A percentile compares a stretch with the other conserved stretches of the same genome.
Conservation (phyloP, 2,329 filamentous ascomycete genomes). For the Zalaria sp. region DNA sequence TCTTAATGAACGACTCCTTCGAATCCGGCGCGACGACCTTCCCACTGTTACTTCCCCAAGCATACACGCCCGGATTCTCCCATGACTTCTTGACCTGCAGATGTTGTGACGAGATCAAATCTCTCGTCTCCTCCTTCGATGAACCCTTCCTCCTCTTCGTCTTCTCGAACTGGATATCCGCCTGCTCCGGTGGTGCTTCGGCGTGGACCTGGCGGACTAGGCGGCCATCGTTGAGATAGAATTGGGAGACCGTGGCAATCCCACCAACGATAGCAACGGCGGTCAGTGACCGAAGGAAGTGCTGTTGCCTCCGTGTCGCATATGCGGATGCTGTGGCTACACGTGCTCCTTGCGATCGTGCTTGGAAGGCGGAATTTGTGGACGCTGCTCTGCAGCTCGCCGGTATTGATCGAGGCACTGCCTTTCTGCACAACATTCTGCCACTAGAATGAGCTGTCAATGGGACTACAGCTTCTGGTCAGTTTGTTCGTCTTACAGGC, state of each 20-base stretch:
- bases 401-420: constrained; percentile 6
- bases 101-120: constrained; percentile 72
- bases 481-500: too few species aligned
- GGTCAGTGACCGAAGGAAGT: constrained; percentile 29
- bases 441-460: too few species aligned
- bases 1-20: constrained; percentile 63
- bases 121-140: constrained; percentile 58
- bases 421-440: constrained; percentile 8
- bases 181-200: constrained; percentile 31
- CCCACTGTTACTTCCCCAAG: constrained; percentile 81
- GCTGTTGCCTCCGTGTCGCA: constrained; percentile 29
- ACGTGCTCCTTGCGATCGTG: constrained; percentile 8
- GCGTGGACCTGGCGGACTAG: constrained; percentile 29
- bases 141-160: constrained; percentile 36
- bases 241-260: constrained; percentile 29
- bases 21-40: constrained; percentile 77
- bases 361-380: constrained; percentile 12
- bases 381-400: constrained; percentile 9
- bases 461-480: too few species aligned
- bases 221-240: constrained; percentile 23
- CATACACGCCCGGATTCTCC: constrained; percentile 76
- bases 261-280: constrained; percentile 28
- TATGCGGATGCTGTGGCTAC: constrained; percentile 16
- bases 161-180: constrained; percentile 55
- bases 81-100: constrained; percentile 72